Conservation (phyloP, 148 eudicot genomes). For the Rhododendron williamsianum region DNA sequence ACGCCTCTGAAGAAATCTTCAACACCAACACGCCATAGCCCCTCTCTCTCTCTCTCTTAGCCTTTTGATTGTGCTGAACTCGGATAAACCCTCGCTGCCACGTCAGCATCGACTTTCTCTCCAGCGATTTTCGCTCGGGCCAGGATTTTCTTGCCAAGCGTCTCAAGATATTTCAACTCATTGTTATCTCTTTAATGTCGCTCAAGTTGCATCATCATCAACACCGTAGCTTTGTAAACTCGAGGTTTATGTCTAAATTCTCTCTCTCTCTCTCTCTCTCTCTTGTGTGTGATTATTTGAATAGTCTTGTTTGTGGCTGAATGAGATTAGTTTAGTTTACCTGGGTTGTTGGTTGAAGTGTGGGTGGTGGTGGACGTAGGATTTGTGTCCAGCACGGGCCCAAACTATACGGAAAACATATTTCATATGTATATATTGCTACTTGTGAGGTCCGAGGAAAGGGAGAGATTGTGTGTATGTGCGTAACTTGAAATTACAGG, state of each 20-base stretch:
- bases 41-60: background rate
- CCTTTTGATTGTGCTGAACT: background rate
- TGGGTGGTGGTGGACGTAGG: background rate
- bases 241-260: constrained; percentile 24
- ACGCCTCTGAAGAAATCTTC: background rate
- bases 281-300: background rate
- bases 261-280: background rate
- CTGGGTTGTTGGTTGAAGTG: background rate
- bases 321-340: background rate
- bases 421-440: too few relatives aligned
- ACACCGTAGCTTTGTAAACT: constrained; percentile 27
- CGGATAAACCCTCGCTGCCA: constrained; percentile 4
- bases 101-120: background rate
- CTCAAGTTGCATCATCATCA: constrained; percentile 37
- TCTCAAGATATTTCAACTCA: background rate
- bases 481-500: background rate
- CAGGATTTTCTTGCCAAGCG: background rate
- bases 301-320: background rate
- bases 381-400: too few relatives aligned
- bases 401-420: too few relatives aligned
- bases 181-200: constrained; percentile 28
- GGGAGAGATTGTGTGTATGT: too few relatives aligned
- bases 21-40: background rate
- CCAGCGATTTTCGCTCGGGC: background rate
- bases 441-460: too few relatives aligned